These are phyloP conservation scores for Xylaria polymorpha DNA, from an alignment of 2,329 filamentous ascomycete species.

Conservation along the genomic window DNA sequence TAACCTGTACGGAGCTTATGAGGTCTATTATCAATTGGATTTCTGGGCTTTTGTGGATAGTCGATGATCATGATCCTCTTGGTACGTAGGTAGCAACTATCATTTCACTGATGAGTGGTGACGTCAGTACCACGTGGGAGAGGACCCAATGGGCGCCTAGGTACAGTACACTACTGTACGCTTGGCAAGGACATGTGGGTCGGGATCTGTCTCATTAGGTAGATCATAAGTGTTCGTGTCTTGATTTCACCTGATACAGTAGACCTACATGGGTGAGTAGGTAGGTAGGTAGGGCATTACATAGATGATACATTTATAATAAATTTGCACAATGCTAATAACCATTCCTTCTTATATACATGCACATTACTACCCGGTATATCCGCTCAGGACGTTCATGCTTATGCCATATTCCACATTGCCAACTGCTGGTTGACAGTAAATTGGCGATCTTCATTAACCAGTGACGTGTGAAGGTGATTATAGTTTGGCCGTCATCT, in stretches of 20 bases:
- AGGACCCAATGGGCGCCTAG: background rate
- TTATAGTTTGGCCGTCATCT: slow-evolving; percentile 77
- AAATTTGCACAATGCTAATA: slow-evolving; percentile 1
- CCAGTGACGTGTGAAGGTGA: background rate
- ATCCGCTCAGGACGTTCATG: background rate
- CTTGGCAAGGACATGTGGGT: slow-evolving; percentile 19
- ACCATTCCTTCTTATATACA: slow-evolving; percentile 6
- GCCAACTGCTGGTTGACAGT: slow-evolving; percentile 3
- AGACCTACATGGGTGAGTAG: too few species aligned
- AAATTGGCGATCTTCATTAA: background rate
- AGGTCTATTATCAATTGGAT: background rate
- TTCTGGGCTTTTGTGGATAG: background rate
- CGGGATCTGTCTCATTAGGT: background rate
- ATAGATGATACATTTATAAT: background rate
- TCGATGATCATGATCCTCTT: slow-evolving; percentile 1
- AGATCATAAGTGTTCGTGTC: background rate
- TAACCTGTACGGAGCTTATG: background rate
- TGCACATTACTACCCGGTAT: slow-evolving; percentile 5
- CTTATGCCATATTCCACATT: background rate
- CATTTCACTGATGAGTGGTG: slow-evolving; percentile 38
- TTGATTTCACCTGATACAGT: background rate
- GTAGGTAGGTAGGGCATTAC: background rate
- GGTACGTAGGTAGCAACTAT: background rate
- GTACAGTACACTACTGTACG: background rate
- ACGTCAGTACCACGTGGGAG: slow-evolving; percentile 44